Percentiles rank a stretch among this genome's conserved stretches.
phyloP scores from a whole-genome alignment of 495 filamentous ascomycete species.

The Margaritispora aquatica region DNA sequence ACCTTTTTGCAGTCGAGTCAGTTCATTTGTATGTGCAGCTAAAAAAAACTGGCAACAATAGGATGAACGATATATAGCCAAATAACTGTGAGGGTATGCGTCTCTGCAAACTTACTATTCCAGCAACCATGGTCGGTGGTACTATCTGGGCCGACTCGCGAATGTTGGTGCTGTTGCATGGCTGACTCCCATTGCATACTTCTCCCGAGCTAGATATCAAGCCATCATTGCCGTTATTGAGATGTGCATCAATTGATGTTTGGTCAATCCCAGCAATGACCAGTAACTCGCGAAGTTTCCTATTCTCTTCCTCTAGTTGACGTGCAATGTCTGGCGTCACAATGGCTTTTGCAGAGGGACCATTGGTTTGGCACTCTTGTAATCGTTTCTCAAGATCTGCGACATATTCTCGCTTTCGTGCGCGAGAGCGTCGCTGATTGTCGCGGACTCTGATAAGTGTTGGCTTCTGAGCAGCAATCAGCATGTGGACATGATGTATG shows the following conservation, averaged over 20 bases:
- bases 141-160: too few relatives aligned
- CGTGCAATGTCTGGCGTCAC: not conserved
- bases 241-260: not conserved
- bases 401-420: constrained; percentile 11
- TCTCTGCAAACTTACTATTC: too few relatives aligned
- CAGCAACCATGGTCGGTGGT: too few relatives aligned
- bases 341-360: not conserved
- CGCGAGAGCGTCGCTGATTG: constrained; percentile 13
- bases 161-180: too few relatives aligned
- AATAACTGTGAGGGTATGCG: too few relatives aligned
- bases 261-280: not conserved
- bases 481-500: not conserved
- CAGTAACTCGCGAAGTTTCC: not conserved
- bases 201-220: not conserved
- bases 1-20: too few relatives aligned
- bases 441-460: constrained; percentile 6
- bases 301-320: constrained; percentile 6
- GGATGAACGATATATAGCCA: too few relatives aligned
- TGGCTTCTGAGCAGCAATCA: not conserved
- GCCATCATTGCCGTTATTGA: not conserved
- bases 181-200: not conserved
- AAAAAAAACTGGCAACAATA: too few relatives aligned
- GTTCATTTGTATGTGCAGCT: too few relatives aligned
- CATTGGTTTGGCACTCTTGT: not conserved
- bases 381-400: constrained; percentile 3